phyloP scores from a whole-genome alignment of 2,329 filamentous ascomycete species.

The Fusarium liriodendri region DNA sequence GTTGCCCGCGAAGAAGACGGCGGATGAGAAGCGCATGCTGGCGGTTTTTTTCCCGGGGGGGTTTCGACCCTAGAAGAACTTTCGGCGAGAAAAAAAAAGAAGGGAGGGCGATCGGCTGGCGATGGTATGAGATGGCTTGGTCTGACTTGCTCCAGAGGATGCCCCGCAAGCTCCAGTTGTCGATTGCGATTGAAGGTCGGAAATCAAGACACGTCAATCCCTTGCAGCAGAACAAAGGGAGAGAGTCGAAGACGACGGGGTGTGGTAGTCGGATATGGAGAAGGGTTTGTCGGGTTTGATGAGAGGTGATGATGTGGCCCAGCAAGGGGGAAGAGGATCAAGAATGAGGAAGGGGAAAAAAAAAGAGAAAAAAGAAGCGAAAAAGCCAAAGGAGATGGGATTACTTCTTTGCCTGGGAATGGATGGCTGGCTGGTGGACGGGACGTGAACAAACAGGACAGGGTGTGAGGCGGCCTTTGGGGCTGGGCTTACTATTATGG shows the following conservation, averaged over 20 bases:
- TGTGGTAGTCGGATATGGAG: slow-evolving; percentile 6
- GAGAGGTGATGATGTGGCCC: slow-evolving; percentile 19
- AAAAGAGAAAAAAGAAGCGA: slow-evolving; percentile 11
- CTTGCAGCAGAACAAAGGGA: slow-evolving; percentile 10
- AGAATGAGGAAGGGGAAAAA: slow-evolving; percentile 28
- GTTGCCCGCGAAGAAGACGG: slow-evolving; percentile 50
- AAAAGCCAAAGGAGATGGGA: slow-evolving; percentile 31
- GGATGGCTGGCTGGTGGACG: slow-evolving; percentile 3
- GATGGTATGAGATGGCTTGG: slow-evolving; percentile 5
- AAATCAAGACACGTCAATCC: slow-evolving; percentile 36
- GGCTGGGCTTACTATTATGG: slow-evolving; percentile 35
- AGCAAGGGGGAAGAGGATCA: slow-evolving; percentile 5
- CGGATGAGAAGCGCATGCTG: slow-evolving; percentile 47
- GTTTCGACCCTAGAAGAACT: neutral
- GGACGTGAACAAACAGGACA: slow-evolving; percentile 24
- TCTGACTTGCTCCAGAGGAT: slow-evolving; percentile 27
- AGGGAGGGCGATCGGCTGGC: neutral
- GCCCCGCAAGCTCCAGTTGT: slow-evolving; percentile 37
- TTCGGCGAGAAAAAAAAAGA: neutral
- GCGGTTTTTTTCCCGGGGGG: neutral
- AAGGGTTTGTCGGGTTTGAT: slow-evolving; percentile 7
- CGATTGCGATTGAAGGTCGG: slow-evolving; percentile 17
- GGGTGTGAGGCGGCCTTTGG: slow-evolving; percentile 31
- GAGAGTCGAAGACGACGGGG: neutral
- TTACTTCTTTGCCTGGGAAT: slow-evolving; percentile 18